A percentile compares a stretch with the other conserved stretches of the same genome.
phyloP scores from a whole-genome alignment of 495 filamentous ascomycete species.

The Staphylotrichum longicolle region DNA sequence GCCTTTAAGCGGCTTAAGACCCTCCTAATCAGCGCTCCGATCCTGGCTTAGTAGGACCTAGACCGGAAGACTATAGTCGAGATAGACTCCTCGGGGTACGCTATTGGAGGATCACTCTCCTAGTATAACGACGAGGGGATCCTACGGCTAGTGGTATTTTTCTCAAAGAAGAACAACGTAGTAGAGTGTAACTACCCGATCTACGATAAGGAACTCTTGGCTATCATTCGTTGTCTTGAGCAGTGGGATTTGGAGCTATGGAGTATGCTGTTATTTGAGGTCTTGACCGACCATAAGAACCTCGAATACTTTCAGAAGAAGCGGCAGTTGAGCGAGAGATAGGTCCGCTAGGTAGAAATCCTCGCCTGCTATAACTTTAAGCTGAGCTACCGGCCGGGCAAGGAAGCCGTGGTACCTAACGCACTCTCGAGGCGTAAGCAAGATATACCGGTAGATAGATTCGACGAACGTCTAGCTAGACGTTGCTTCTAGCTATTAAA shows the following conservation, averaged over 20 bases:
- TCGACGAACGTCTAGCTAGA: background rate
- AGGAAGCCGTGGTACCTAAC: background rate
- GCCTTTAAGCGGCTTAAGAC: background rate
- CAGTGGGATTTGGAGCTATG: background rate
- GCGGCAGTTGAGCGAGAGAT: background rate
- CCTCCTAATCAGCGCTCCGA: background rate
- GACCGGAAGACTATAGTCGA: background rate
- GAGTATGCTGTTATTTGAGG: background rate
- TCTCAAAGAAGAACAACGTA: constrained; percentile 15
- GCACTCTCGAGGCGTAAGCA: constrained; percentile 1
- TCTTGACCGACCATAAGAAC: constrained; percentile 4
- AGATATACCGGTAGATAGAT: background rate
- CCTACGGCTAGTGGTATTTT: constrained; percentile 6
- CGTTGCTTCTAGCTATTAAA: constrained; percentile 4
- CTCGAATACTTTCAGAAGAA: constrained; percentile 6
- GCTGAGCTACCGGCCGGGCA: background rate
- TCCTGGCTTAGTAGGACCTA: background rate
- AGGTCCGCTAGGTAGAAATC: background rate
- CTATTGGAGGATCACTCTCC: background rate
- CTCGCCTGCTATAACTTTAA: constrained; percentile 6
- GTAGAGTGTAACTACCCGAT: constrained; percentile 14
- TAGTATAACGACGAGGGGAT: background rate
- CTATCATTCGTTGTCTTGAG: background rate
- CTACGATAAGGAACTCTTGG: no score
- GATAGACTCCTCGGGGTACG: background rate